Percentiles rank a stretch among this genome's conserved stretches.
Evolutionary conservation across 139 green algal genomes (phyloP).

Genomic region (Chlamydomonas applanata): DNA sequence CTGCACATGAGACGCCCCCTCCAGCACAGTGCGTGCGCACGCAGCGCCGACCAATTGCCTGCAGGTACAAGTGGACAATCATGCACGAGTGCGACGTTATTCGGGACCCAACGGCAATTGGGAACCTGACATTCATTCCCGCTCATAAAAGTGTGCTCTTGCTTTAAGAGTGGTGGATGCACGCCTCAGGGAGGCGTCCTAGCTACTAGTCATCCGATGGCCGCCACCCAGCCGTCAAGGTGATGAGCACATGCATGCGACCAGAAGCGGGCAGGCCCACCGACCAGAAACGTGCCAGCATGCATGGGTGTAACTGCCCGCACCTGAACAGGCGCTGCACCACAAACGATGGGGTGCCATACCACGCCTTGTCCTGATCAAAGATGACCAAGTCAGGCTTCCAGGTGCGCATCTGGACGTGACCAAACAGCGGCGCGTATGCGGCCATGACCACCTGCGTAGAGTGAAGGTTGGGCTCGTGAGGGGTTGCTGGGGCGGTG

Average conservation of each 20-base stretch:
- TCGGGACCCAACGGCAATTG: too few species aligned
- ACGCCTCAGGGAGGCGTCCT: background rate
- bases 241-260: too few species aligned
- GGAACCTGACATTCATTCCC: too few species aligned
- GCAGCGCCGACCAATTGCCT: background rate
- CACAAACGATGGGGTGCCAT: constrained; percentile 50
- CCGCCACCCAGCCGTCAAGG: too few species aligned
- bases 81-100: too few species aligned
- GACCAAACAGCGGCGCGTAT: constrained; percentile 67
- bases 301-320: background rate
- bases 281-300: background rate
- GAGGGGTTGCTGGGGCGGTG: background rate
- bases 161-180: background rate
- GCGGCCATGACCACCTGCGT: constrained; percentile 57
- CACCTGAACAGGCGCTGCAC: constrained; percentile 57
- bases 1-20: background rate
- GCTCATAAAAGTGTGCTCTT: constrained; percentile 10
- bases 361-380: constrained; percentile 28
- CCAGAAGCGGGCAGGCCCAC: too few species aligned
- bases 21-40: background rate
- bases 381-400: constrained; percentile 52
- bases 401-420: constrained; percentile 52
- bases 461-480: background rate
- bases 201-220: too few species aligned
- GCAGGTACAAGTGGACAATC: too few species aligned